Evolutionary conservation across 768 basidiomycete genomes (phyloP), one percentile per base, ranked within the genome.

Genomic region (Hydnum rufescens): DNA sequence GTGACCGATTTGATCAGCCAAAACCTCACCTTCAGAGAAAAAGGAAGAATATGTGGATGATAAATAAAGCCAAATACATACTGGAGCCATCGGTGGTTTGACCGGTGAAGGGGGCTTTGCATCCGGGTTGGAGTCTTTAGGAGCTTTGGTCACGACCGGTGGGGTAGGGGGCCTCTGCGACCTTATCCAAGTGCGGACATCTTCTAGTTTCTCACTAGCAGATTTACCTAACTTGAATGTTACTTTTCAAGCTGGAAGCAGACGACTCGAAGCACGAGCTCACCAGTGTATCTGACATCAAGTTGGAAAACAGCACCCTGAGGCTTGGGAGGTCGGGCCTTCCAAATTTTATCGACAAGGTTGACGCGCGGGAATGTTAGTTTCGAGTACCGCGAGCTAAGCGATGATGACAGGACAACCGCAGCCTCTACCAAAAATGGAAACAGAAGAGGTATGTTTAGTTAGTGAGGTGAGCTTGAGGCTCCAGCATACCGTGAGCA

Each of bases 351-450:
- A 62, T 93, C 89, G 47, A 92, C 67, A 32, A 89, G 71, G 63
- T 93, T 93, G 62, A 84, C 77, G 5, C 81, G 74, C 0, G 86
- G 86, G 58, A 80, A 89, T 19, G 80, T 70, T 54, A 92, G 70
- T 63, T 80, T 82, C 18, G 80, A 76, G 50, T 67, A 69, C 51
- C 71, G 71, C 42, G 67, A 39, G 19, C 63, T 64, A 4, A 88
- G 70, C 57, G 74, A 75, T 42, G 70, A 60, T 55, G 74, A 76
- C 51, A 89, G 67, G 42, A 70, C 65, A 5, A 72, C 68, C 13
- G 80, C 81, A 54, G 77, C 78, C 59, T 80, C 76, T 52, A 16
- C 19, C 28, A 5, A 30, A 42, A 48, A 8, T 22, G 2, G 30
- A 16, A 31, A 18, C n/a, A 48, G 53, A 2, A 4, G 32, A 39